These are phyloP conservation scores for Pterocarpus macrocarpus DNA, from an alignment of 306 rosid genomes.

Conservation along the genomic window DNA sequence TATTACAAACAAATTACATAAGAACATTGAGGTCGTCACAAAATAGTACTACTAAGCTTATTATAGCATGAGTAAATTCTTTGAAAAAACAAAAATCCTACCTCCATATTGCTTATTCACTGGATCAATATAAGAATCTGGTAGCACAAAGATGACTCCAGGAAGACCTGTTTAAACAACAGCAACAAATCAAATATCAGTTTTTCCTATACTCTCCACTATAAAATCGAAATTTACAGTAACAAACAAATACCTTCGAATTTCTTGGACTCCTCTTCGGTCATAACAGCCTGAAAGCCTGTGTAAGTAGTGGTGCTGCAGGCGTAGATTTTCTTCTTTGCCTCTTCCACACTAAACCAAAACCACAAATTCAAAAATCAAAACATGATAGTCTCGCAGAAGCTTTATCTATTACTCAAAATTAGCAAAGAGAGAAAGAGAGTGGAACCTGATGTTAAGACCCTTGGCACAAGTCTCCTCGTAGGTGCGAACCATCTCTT, in stretches of 20 bases:
- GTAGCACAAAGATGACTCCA: conserved; percentile 82
- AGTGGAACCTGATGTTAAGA: conserved; percentile 71
- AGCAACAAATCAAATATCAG: conserved; percentile 5
- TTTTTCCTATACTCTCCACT: not conserved
- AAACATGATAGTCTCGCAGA: not conserved
- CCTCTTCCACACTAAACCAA: conserved; percentile 92
- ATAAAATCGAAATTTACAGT: conserved; percentile 16
- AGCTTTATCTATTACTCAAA: not conserved
- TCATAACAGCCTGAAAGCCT: conserved; percentile 85
- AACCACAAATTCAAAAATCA: conserved; percentile 29
- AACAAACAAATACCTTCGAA: conserved; percentile 64
- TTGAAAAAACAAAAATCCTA: conserved; percentile 1
- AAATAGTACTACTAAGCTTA: not conserved
- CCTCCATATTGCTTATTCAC: conserved; percentile 93
- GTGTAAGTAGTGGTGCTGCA: conserved; percentile 86
- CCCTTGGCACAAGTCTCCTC: conserved; percentile 86
- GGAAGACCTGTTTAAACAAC: conserved; percentile 61
- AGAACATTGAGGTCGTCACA: not conserved
- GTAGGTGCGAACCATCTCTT: conserved; percentile 69
- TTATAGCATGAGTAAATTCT: not conserved
- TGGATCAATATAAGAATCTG: conserved; percentile 86
- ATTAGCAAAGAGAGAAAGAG: not conserved
- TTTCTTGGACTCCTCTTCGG: conserved; percentile 86
- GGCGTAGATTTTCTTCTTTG: conserved; percentile 85
- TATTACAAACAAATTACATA: not conserved